phyloP scores from a whole-genome alignment of 2,329 filamentous ascomycete species.

The Monilinia laxa region DNA sequence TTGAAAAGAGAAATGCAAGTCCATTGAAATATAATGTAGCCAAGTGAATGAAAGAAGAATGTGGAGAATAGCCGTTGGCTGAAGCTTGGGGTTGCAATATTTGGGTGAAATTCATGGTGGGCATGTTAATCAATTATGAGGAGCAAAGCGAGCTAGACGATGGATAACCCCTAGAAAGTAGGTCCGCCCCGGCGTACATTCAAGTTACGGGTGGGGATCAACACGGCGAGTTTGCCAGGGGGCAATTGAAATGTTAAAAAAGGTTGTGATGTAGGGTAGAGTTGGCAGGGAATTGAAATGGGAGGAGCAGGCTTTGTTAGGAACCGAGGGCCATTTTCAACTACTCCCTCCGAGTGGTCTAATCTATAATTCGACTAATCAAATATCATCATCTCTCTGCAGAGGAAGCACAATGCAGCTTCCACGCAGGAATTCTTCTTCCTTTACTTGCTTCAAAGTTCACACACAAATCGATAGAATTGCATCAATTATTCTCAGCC shows the following conservation, averaged over 20 bases:
- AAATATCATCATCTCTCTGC: constrained; percentile 24
- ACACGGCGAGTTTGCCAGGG: constrained; percentile 32
- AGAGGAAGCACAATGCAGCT: constrained; percentile 38
- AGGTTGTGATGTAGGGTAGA: constrained; percentile 19
- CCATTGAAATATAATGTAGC: constrained; percentile 24
- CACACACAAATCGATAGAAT: not conserved
- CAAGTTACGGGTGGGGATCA: constrained; percentile 32
- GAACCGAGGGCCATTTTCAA: constrained; percentile 27
- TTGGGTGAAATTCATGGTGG: constrained; percentile 27
- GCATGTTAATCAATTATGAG: constrained; percentile 35
- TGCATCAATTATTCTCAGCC: not conserved
- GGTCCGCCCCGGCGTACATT: constrained; percentile 25
- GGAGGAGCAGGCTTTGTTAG: constrained; percentile 19
- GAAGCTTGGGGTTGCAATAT: constrained; percentile 26
- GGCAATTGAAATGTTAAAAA: constrained; percentile 3
- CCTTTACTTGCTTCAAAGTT: constrained; percentile 11
- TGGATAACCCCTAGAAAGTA: constrained; percentile 19
- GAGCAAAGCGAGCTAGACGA: constrained; percentile 27
- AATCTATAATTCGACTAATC: constrained; percentile 24
- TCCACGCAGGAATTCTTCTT: constrained; percentile 32
- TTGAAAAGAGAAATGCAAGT: constrained; percentile 22
- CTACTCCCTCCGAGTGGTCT: constrained; percentile 23
- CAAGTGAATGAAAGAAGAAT: constrained; percentile 26
- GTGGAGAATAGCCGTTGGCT: constrained; percentile 22
- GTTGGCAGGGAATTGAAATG: constrained; percentile 12